Conservation (phyloP, 2,329 filamentous ascomycete genomes). For the Claviceps paspali region DNA sequence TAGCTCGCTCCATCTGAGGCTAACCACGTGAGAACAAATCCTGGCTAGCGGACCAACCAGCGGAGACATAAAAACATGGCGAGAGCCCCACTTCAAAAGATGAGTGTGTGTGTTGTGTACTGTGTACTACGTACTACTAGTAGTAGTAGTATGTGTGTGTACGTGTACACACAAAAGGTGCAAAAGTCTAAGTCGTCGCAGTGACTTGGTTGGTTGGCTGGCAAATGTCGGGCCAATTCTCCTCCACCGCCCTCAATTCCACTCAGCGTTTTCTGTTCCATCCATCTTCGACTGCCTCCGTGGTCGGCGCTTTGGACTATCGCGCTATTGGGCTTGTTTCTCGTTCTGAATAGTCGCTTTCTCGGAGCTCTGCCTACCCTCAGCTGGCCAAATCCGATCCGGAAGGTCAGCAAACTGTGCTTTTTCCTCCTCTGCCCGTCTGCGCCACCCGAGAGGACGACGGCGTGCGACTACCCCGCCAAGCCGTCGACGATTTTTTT, state of each 20-base stretch:
- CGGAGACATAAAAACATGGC: too few relatives aligned
- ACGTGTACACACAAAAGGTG: too few relatives aligned
- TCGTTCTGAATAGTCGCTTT: neutral
- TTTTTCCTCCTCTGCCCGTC: neutral
- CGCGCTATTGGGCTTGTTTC: neutral
- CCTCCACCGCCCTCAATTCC: conserved; percentile 2
- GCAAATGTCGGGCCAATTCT: conserved; percentile 1
- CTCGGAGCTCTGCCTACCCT: neutral
- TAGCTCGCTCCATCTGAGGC: too few relatives aligned
- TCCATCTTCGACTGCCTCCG: conserved; percentile 3
- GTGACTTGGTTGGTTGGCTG: too few relatives aligned
- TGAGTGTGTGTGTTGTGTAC: too few relatives aligned
- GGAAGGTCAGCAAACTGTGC: neutral
- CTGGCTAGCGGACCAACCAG: too few relatives aligned
- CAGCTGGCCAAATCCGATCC: too few relatives aligned
- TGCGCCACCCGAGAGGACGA: conserved; percentile 1
- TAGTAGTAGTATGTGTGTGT: too few relatives aligned
- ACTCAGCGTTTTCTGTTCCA: conserved; percentile 2
- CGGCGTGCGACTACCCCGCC: conserved; percentile 6
- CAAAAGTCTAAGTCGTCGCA: too few relatives aligned
- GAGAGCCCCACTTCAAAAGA: too few relatives aligned
- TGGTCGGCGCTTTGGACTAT: conserved; percentile 4
- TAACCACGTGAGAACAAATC: too few relatives aligned
- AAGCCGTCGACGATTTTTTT: neutral
- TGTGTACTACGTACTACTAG: too few relatives aligned